Base-by-base conservation (phyloP, 495 filamentous ascomycete genomes). In the Symbiotaphrina buchneri region DNA sequence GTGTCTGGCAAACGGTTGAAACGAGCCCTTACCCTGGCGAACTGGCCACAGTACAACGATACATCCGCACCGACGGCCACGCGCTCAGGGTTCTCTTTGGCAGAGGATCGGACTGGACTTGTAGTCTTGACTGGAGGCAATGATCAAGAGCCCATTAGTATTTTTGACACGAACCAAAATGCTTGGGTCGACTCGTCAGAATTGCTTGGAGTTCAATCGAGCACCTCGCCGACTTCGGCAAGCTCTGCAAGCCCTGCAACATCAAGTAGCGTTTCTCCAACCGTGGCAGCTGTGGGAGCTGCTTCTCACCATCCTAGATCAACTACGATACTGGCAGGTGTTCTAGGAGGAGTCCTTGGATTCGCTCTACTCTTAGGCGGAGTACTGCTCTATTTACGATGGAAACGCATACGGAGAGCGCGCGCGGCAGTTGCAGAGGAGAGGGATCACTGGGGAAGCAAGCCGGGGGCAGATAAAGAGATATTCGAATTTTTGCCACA, bases 111-210 rank as follows among this genome's bases (percentile, higher is more conserved):
- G 3, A 51, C 58, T 40, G 61, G 58, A 10, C 39, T 82, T 37
- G 72, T 83, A 1, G 75, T 90, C 6, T 68, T 91, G 27, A 65
- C 68, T 13, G 76, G 83, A 39, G 87, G 84, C 18, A 68, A 67
- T 40, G 54, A 58, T 10, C 51, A 71, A 2, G 57, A 72, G 34
- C 52, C 68, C 1, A 34, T 97, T 14, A 67, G 61, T 36, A 74
- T 97, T 38, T 97, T 93, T 52, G 64, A 94, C 44, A 65, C 73
- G 30, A 68, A 62, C 16, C 51, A 63, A 30, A 92, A 95, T 44
- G 51, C 58, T 38, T 97, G 87, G 87, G 47, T 72, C 14, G 78
- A 94, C 51, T 59, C 81, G 0, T 72, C 65, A 2, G 49, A 61
- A 15, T 48, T 75, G 18, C 72, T 95, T 34, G 56, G 54, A 39